Evolutionary conservation across 192 early-diverging fungal genomes (phyloP), one percentile per base, ranked within the genome.

Genomic region (Backusella luteola): DNA sequence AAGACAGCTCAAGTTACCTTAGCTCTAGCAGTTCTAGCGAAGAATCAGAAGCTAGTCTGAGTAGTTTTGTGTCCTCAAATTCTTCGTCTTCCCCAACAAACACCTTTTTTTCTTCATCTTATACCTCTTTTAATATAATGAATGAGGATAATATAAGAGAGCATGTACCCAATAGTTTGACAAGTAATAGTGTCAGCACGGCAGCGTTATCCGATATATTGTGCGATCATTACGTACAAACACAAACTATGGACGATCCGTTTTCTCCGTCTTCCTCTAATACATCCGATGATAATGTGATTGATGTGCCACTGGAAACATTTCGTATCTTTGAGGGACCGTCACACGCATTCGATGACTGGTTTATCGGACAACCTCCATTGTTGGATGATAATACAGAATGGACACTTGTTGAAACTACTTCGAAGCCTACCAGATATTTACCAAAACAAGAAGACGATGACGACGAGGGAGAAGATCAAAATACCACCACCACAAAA

Each of bases 171-270:
- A 71, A 71, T 41, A 49, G 70, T 49, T 4, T 42, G 42, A 71
- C 44, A 23, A 49, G 70, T 32, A 41, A 71, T 14, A 63, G 52
- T 39, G 17, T 34, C 19, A 74, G 73, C 41, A 36, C 67, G 0
- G 38, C 15, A n/a, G 69, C 76, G 19, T 71, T 77, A 63, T 77
- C 76, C 46, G 76, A 71, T 7, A 70, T 77, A 9, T 66, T 77
- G 34, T 77, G 76, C 23, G 76, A 77, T n/a, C 76, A 77, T 49
- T 77, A 77, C 32, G 68, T 77, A 12, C 76, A 77, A 42, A 66
- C 44, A 42, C 73, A 67, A 67, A 66, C 41, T 23, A 26, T 74
- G 56, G 35, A 26, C 1, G 34, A 63, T 63, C 56, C 56, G 8
- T 63, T 63, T 63, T 63, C 56, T 63, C 56, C 56, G 23, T 63